Evolutionary conservation across 73 alveolate genomes (phyloP), one percentile per base, ranked within the genome.

Genomic region (Uronychia setigera): DNA sequence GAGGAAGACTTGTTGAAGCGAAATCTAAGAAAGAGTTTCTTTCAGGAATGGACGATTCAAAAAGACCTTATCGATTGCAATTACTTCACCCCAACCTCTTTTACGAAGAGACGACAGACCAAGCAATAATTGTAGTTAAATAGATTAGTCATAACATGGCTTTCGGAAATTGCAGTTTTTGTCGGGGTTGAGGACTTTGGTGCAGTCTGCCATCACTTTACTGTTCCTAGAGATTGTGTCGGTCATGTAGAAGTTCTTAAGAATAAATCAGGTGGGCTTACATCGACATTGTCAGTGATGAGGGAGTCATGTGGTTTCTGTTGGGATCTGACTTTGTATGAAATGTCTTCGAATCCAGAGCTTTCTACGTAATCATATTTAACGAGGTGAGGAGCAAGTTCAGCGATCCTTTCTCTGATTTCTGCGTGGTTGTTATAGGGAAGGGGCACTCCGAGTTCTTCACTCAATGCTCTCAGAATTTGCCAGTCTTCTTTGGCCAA

Each of bases 401-500:
- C 99, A 34, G 97, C 98, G 0, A 96, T 60, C 87, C 99, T 88
- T 60, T 76, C 86, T 89, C 98, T 88, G 28, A 95, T 86, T 77
- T 96, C 97, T 33, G 92, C 98, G n/a, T 90, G 83, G 26, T 88
- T 75, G 83, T 96, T 97, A 59, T 96, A 96, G 26, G 99, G 99
- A 27, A 96, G 92, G 29, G 98, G 92, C 13, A 86, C 78, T 0
- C 99, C 98, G 25, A 88, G 80, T 75, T 88, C 96, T 67, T 96
- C 99, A 82, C 95, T 82, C 11, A 96, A 86, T 26, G 99, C 99
- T 94, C 99, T 92, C 35, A 96, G 77, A 82, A 96, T 96, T 82
- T 79, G 87, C 99, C 99, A 96, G 89, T 96, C 99, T 83, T 86
- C 93, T 87, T 92, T 94, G 59, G 97, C 99, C 29, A 88, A 87